phyloP scores from a whole-genome alignment of 1,139 yeast species.

The Geotrichum bryndzae region DNA sequence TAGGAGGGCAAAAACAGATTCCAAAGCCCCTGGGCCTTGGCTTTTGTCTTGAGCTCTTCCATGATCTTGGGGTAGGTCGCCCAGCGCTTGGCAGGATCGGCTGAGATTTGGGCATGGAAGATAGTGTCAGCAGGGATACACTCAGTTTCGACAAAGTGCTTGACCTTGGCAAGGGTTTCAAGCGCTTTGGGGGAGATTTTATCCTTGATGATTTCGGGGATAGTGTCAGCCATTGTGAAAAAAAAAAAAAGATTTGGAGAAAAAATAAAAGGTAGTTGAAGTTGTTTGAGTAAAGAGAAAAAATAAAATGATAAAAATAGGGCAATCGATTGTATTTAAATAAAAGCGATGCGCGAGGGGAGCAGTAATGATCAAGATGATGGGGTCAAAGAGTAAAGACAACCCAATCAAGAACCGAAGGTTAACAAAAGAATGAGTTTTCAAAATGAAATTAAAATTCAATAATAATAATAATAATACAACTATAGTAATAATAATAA shows the following conservation, averaged over 20 bases:
- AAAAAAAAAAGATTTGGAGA: neutral
- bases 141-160: conserved; percentile 53
- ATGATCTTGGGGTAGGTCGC: conserved; percentile 45
- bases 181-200: conserved; percentile 46
- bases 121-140: conserved; percentile 54
- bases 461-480: neutral
- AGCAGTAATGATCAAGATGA: neutral
- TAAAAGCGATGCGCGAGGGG: neutral
- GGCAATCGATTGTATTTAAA: neutral
- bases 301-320: neutral
- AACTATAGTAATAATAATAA: neutral
- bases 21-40: conserved; percentile 56
- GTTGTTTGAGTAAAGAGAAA: neutral
- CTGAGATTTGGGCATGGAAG: conserved; percentile 40
- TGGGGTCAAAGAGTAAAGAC: neutral
- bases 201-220: conserved; percentile 39
- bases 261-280: neutral
- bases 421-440: too few species aligned
- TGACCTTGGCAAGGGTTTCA: conserved; percentile 46
- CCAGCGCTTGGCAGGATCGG: conserved; percentile 47
- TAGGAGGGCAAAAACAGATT: conserved; percentile 55
- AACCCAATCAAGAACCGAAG: neutral
- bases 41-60: conserved; percentile 51
- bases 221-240: conserved; percentile 25
- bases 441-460: too few species aligned